Percentiles rank a stretch among this genome's conserved stretches.
phyloP scores from a whole-genome alignment of 495 filamentous ascomycete genomes.

The Trichoderma parareesei region DNA sequence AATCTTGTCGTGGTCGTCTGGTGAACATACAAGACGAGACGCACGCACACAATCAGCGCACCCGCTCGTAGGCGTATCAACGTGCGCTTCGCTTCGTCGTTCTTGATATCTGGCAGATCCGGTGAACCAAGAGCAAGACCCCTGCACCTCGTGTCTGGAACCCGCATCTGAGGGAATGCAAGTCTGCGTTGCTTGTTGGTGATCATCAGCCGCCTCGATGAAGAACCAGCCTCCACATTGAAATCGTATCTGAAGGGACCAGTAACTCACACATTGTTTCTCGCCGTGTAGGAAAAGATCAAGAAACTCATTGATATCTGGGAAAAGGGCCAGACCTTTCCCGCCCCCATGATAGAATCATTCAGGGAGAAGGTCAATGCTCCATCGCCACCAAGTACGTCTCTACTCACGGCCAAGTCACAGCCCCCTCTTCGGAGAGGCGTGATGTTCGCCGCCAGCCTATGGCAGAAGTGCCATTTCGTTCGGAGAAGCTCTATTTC shows the following conservation, averaged over 20 bases:
- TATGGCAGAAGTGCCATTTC: not conserved
- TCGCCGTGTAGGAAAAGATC: conserved; percentile 76
- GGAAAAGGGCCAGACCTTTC: conserved; percentile 92
- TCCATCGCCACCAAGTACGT: conserved; percentile 55
- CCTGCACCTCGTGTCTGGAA: not conserved
- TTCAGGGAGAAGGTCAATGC: conserved; percentile 80
- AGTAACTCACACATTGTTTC: conserved; percentile 5
- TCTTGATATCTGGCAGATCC: not conserved
- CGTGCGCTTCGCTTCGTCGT: not conserved
- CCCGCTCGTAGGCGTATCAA: conserved; percentile 7
- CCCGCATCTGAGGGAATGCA: not conserved
- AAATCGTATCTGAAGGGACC: not conserved
- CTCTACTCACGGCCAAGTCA: conserved; percentile 5
- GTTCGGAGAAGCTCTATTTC: not conserved
- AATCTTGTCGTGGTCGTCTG: conserved; percentile 5
- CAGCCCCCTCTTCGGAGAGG: not conserved
- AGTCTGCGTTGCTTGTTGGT: not conserved
- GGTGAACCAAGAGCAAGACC: not conserved
- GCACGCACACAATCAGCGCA: not conserved
- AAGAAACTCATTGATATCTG: conserved; percentile 95
- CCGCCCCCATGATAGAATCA: conserved; percentile 64
- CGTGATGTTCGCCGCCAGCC: not conserved
- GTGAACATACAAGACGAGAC: not conserved
- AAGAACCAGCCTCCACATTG: not conserved
- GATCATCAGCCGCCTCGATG: not conserved